A percentile compares a stretch with the other conserved stretches of the same genome.
Conservation (phyloP, 768 basidiomycete species). For the Pisolithus albus region DNA sequence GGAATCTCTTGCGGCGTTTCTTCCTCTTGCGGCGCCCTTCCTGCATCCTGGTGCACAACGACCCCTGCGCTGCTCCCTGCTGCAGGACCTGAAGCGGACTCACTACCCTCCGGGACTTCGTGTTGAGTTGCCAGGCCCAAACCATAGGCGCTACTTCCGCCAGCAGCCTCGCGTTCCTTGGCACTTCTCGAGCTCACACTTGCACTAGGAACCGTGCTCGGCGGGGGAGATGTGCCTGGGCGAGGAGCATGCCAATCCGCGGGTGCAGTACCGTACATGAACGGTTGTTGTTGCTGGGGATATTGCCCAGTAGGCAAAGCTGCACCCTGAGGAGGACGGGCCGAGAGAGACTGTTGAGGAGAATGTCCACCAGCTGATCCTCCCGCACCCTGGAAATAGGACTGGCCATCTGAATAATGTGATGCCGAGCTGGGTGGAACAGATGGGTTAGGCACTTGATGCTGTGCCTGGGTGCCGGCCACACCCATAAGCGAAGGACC, state of each 20-base stretch:
- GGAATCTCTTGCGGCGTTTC: conserved; percentile 20
- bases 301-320: not conserved
- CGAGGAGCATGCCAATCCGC: conserved; percentile 16
- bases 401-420: conserved; percentile 4
- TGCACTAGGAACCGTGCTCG: conserved; percentile 15
- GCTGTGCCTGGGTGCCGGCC: not conserved
- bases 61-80: conserved; percentile 10
- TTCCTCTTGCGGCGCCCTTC: conserved; percentile 16
- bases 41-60: conserved; percentile 23
- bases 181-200: conserved; percentile 9
- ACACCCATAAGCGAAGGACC: conserved; percentile 1
- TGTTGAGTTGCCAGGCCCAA: conserved; percentile 16
- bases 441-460: not conserved
- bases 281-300: conserved; percentile 3
- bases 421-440: conserved; percentile 4
- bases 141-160: conserved; percentile 9
- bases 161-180: conserved; percentile 22
- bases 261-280: conserved; percentile 9
- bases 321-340: not conserved
- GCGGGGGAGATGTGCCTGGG: conserved; percentile 14
- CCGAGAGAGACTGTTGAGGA: not conserved
- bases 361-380: conserved; percentile 4
- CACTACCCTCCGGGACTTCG: not conserved
- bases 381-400: conserved; percentile 5
- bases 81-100: not conserved